phyloP scores from a whole-genome alignment of 1,139 yeast species.

The Kurtzmaniella quercitrusa region DNA sequence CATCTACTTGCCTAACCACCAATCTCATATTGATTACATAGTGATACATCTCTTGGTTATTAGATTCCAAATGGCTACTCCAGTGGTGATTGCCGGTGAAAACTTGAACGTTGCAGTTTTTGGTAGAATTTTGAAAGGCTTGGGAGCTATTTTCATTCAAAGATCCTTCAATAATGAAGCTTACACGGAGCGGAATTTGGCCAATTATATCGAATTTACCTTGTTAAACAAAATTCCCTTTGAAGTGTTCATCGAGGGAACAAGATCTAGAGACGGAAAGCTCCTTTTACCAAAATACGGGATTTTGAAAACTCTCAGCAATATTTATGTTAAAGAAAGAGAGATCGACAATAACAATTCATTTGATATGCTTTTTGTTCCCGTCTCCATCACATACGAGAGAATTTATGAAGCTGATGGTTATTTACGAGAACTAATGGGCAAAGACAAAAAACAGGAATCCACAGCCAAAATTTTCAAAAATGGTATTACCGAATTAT shows the following conservation, averaged over 20 bases:
- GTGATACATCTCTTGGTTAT: conserved; percentile 55
- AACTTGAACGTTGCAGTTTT: conserved; percentile 61
- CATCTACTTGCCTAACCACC: conserved; percentile 49
- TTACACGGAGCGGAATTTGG: conserved; percentile 54
- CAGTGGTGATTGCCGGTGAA: conserved; percentile 66
- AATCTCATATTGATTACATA: conserved; percentile 63
- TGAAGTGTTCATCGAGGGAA: conserved; percentile 66
- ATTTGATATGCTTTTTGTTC: conserved; percentile 46
- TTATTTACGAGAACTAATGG: conserved; percentile 56
- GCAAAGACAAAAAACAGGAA: conserved; percentile 54
- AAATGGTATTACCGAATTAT: conserved; percentile 31
- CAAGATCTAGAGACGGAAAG: conserved; percentile 65
- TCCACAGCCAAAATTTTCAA: conserved; percentile 32
- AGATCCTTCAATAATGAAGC: conserved; percentile 47
- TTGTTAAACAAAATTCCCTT: conserved; percentile 49
- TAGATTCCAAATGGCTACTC: conserved; percentile 53
- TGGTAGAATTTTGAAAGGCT: conserved; percentile 41
- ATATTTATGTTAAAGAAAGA: conserved; percentile 42
- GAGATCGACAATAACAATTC: conserved; percentile 40
- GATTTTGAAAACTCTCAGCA: conserved; percentile 47
- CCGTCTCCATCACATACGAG: conserved; percentile 58
- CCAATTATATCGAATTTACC: conserved; percentile 50
- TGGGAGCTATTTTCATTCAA: conserved; percentile 48
- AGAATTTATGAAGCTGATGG: conserved; percentile 65
- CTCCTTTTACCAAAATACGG: conserved; percentile 63